Evolutionary conservation across 805 yeast genomes (phyloP).

Genomic region (Naumovozyma castellii): DNA sequence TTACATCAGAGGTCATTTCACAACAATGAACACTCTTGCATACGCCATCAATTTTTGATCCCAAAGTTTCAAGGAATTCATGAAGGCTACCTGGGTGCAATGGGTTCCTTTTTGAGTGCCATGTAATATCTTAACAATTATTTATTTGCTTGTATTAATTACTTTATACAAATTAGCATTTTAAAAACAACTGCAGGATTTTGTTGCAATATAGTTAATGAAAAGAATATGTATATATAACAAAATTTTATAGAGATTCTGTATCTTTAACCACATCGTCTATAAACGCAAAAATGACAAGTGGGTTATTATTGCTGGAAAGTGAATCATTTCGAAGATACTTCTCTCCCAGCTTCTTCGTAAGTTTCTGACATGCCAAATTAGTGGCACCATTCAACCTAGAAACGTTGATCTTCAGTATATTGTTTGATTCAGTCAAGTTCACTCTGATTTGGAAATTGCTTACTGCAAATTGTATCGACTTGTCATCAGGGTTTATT

Average conservation of each 20-base stretch:
- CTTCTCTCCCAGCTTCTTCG: neutral
- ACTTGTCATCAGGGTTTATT: neutral
- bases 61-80: conserved; percentile 84
- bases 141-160: too few species aligned
- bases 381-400: neutral
- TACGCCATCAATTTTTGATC: conserved; percentile 97
- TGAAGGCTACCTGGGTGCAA: conserved; percentile 92
- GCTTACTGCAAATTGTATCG: neutral
- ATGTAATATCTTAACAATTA: too few species aligned
- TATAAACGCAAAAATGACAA: neutral
- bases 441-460: neutral
- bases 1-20: conserved; percentile 89
- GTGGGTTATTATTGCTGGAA: neutral
- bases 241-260: neutral
- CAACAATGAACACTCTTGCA: conserved; percentile 86
- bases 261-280: neutral
- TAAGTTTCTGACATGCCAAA: neutral
- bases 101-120: conserved; percentile 74
- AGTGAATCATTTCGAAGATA: neutral
- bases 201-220: too few species aligned
- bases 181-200: neutral
- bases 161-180: too few species aligned
- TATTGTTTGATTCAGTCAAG: neutral
- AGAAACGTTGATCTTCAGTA: neutral
- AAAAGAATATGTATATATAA: too few species aligned